These are phyloP conservation scores for Hydnomerulius pinastri DNA, from an alignment of 768 basidiomycete species.

Conservation along the genomic window DNA sequence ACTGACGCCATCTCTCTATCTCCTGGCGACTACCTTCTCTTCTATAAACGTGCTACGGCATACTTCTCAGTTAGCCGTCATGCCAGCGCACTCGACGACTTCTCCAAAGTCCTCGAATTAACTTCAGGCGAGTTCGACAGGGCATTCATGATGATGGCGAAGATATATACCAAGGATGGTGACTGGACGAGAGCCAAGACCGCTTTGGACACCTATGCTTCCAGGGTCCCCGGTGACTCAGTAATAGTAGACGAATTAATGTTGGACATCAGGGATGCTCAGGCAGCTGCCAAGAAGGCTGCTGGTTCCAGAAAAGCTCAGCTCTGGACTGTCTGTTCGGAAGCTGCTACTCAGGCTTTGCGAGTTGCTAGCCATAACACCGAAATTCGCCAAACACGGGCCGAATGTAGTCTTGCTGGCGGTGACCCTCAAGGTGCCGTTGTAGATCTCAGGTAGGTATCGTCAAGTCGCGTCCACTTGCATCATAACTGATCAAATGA, in stretches of 20 bases:
- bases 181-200: slow-evolving; percentile 63
- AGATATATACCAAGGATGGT: slow-evolving; percentile 81
- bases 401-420: slow-evolving; percentile 74
- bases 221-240: slow-evolving; percentile 49
- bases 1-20: slow-evolving; percentile 78
- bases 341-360: slow-evolving; percentile 71
- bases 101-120: slow-evolving; percentile 76
- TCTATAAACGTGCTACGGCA: slow-evolving; percentile 92
- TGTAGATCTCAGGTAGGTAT: slow-evolving; percentile 75
- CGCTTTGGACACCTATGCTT: slow-evolving; percentile 58
- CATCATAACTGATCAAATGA: slow-evolving; percentile 3
- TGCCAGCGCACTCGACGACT: slow-evolving; percentile 76
- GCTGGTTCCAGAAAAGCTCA: slow-evolving; percentile 60
- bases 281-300: slow-evolving; percentile 63
- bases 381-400: slow-evolving; percentile 68
- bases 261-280: slow-evolving; percentile 58
- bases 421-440: slow-evolving; percentile 85
- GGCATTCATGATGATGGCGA: slow-evolving; percentile 86
- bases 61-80: slow-evolving; percentile 80
- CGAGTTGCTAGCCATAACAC: slow-evolving; percentile 69
- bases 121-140: slow-evolving; percentile 75
- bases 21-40: slow-evolving; percentile 82
- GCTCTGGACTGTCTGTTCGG: slow-evolving; percentile 80
- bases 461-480: neutral
- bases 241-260: slow-evolving; percentile 57